phyloP scores from a whole-genome alignment of 108 stramenopile genomes.

The Asterionellopsis glacialis region DNA sequence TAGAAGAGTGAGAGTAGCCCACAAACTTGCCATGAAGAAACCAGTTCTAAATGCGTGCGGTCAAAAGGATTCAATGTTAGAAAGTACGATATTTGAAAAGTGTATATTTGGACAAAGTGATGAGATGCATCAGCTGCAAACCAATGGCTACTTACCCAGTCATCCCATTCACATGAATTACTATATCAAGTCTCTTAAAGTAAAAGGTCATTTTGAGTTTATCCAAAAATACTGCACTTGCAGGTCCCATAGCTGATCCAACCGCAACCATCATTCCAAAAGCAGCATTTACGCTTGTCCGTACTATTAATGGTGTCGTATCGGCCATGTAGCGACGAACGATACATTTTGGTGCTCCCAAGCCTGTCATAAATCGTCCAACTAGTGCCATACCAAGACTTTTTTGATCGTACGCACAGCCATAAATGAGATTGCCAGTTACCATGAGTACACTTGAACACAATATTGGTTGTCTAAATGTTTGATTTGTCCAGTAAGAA shows the following conservation, averaged over 20 bases:
- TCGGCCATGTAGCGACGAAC: slow-evolving; percentile 89
- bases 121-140: neutral
- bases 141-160: slow-evolving; percentile 26
- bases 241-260: slow-evolving; percentile 81
- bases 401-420: slow-evolving; percentile 48
- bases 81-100: too few relatives aligned
- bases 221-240: slow-evolving; percentile 64
- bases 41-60: slow-evolving; percentile 32
- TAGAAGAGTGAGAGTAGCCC: slow-evolving; percentile 45
- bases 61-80: neutral
- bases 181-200: slow-evolving; percentile 32
- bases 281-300: slow-evolving; percentile 75
- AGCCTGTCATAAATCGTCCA: slow-evolving; percentile 76
- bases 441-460: slow-evolving; percentile 58
- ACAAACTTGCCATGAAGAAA: slow-evolving; percentile 75
- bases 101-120: too few relatives aligned
- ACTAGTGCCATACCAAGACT: slow-evolving; percentile 59
- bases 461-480: slow-evolving; percentile 72
- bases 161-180: slow-evolving; percentile 61
- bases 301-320: slow-evolving; percentile 52
- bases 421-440: slow-evolving; percentile 76
- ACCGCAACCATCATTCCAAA: slow-evolving; percentile 80
- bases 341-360: slow-evolving; percentile 82
- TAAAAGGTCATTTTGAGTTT: slow-evolving; percentile 30
- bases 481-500: slow-evolving; percentile 78